Evolutionary conservation across 139 green algal species (phyloP), one percentile per base, ranked within the genome.

Genomic region (Desmodesmus armatus): DNA sequence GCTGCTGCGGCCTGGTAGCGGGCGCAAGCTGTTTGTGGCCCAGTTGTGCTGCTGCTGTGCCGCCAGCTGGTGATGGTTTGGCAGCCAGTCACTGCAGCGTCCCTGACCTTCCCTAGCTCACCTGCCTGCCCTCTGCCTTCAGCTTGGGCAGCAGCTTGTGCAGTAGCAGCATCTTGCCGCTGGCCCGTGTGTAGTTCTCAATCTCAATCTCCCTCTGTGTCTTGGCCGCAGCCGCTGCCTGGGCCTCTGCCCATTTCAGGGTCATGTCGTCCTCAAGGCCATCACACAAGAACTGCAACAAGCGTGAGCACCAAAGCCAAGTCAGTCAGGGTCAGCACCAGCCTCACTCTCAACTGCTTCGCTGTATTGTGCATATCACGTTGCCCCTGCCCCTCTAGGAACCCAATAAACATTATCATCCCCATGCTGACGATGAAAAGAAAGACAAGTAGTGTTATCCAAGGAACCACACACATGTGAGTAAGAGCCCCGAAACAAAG

Each of bases 91-190:
- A 2, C 5, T 72, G 13, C 47, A 55, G 9, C 27, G 65, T 29
- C 6, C 13, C 33, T 47, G 31, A 25, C 0, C 0, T 25, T 21
- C 2, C 33, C 65, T 33, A 29, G 65, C 29, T 41, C 43, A 93
- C 91, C 84, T 95, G 93, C 88, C 91, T 85, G 21, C 94, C 94
- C 85, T 98, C 96, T 1, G 62, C 39, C 47, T 90, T 67, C 74
- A 98, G 91, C 89, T 97, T 98, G 79, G 94, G 87, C 82, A 97
- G 90, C 84, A 97, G 92, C 91, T 96, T 97, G 82, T 91, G 67
- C 72, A 97, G 91, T 72, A 97, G 88, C 77, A 93, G 47, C 93
- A 96, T 96, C 93, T 97, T 97, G 82, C 94, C 94, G 62, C 87
- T 93, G 44, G 89, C 83, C 0, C 90, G 73, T 58, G 94, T 91